These are phyloP conservation scores for Suillus alpinus DNA, from an alignment of 768 basidiomycete genomes.

Conservation along the genomic window DNA sequence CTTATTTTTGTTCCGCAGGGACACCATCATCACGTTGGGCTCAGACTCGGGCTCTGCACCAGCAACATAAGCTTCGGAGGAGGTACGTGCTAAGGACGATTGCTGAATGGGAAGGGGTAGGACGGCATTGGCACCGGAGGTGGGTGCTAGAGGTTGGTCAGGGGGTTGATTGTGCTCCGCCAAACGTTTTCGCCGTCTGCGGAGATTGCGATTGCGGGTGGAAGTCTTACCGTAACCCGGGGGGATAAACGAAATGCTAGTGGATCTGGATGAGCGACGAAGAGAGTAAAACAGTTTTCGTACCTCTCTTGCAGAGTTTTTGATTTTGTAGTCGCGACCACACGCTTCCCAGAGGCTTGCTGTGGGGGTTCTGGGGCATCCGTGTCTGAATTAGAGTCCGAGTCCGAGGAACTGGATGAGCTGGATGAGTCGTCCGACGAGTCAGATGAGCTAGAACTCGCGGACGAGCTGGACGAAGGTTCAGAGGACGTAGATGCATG, in stretches of 20 bases:
- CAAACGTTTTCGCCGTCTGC: conserved; percentile 47
- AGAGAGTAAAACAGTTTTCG: background rate
- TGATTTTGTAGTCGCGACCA: background rate
- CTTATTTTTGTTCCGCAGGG: conserved; percentile 73
- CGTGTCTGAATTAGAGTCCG: conserved; percentile 17
- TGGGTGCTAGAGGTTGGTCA: conserved; percentile 22
- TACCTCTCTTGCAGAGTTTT: background rate
- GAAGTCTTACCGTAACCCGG: conserved; percentile 59
- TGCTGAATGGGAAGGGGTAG: conserved; percentile 36
- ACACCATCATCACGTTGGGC: conserved; percentile 24
- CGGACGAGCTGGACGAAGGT: conserved; percentile 16
- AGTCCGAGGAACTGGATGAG: conserved; percentile 9
- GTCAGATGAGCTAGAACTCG: conserved; percentile 15
- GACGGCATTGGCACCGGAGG: conserved; percentile 42
- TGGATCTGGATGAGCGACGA: background rate
- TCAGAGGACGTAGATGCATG: conserved; percentile 9
- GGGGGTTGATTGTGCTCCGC: conserved; percentile 22
- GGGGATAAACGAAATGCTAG: conserved; percentile 35
- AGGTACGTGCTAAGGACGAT: background rate
- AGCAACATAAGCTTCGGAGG: conserved; percentile 3
- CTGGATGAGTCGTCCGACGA: conserved; percentile 21
- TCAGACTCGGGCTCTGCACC: conserved; percentile 17
- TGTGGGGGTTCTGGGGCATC: conserved; percentile 14
- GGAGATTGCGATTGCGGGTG: conserved; percentile 57
- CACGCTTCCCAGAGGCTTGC: conserved; percentile 10